Evolutionary conservation across 305 asterid genomes (phyloP), one percentile per base, ranked within the genome.

Genomic region (Plantago lanceolata): DNA sequence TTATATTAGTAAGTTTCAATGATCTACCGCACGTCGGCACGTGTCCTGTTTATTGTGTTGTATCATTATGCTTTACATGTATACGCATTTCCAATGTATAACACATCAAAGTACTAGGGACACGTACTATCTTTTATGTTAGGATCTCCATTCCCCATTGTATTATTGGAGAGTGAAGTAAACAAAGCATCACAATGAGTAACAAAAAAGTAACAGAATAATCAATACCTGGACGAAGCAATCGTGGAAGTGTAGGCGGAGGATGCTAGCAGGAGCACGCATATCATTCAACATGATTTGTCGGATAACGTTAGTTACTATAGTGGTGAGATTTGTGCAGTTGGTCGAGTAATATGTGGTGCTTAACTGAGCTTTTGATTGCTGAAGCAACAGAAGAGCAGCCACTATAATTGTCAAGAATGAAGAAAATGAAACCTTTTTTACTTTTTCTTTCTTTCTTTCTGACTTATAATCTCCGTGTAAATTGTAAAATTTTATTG

Each of bases 201-300:
- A n/a, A n/a, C 19, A 17, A 48, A 17, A 18, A 7, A 5, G 13
- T 24, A 24, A 24, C 28, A 24, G 28, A 24, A 24, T 24, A 49
- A 18, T 7, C 13, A n/a, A 49, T 20, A 49, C 57, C 57, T 17
- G 33, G 24, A 53, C 58, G 19, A 53, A 53, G 58, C 58, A 53
- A 31, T 53, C 58, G 35, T 53, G 58, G 8, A 53, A 53, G 35
- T 53, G 58, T 19, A 53, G 58, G 26, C 58, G 58, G 15, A 53
- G 21, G 17, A 53, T 0, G 58, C 58, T 53, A 17, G 58, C 58
- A 21, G 33, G 33, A 1, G 26, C 26, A n/a, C 57, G 57, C 21
- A 15, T 2, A 51, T 51, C 57, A 2, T 15, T 20, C 31, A 26
- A 29, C 8, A 51, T 5, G 19, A 29, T 15, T n/a, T 20, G 57